Evolutionary conservation across 2,329 filamentous ascomycete species (phyloP), one percentile per base, ranked within the genome.

Genomic region (Colletotrichum acutatum): DNA sequence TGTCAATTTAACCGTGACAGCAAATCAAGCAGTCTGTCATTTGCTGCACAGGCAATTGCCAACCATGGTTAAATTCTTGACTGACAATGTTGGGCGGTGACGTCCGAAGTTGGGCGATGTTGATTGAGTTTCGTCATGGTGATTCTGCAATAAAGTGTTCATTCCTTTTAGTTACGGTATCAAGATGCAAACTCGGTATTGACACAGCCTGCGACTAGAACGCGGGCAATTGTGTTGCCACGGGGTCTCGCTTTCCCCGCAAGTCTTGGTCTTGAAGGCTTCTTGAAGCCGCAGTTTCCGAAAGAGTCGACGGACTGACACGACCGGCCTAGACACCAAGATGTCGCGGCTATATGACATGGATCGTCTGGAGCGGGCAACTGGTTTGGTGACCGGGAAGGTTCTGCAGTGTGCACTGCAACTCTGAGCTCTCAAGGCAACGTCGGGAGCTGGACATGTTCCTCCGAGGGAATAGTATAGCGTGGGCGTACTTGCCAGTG

Each of bases 1-100:
- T 67, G 68, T 74, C 71, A 68, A 62, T 68, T 59, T 61, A 68
- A 52, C 56, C 49, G 56, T 46, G 57, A 68, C 71, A 74, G 52
- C 71, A 64, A 42, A 52, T 67, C 56, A 62, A 12, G 62, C 22
- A 19, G n/a, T 28, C 28, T 74, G 34, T 30, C 30, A 60, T 24
- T 46, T n/a, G 34, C 28, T 62, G 56, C 46, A 64, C 49, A 66
- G 54, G 42, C 53, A 24, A 46, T 28, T 56, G 22, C 11, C 16
- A 22, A 16, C 7, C 54, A 30, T 32, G 11, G 19, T 42, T 24
- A 34, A 46, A 22, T 30, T 49, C 22, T 24, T 30, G 22, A 12
- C 49, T 60, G 53, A 42, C 19, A 34, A 26, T 32, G 32, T 11
- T 49, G 34, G 57, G 56, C 63, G 28, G 28, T 24, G 46, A 24